A percentile compares a stretch with the other conserved stretches of the same genome.
Conservation (phyloP, 2,329 filamentous ascomycete genomes). For the Ophiostoma angusticollis region DNA sequence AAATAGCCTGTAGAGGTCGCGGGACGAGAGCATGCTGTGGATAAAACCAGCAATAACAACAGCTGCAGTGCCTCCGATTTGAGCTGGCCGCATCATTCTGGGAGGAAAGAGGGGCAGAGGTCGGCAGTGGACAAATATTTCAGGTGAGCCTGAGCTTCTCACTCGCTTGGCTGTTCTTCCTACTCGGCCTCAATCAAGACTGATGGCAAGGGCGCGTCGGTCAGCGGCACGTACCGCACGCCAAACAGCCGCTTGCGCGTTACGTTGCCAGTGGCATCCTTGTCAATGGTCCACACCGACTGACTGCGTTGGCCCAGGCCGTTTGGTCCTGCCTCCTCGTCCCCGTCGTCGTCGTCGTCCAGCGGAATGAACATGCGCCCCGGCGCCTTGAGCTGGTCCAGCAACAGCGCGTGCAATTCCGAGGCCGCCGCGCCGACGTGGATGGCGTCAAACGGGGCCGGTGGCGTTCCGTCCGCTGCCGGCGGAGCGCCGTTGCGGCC, state of each 20-base stretch:
- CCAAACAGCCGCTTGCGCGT: slow-evolving; percentile 51
- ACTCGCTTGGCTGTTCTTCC: neutral
- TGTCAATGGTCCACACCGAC: slow-evolving; percentile 63
- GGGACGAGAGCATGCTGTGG: too few relatives aligned
- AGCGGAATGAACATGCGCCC: slow-evolving; percentile 75
- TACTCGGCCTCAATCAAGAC: neutral
- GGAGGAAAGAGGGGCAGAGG: too few relatives aligned
- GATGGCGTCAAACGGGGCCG: slow-evolving; percentile 77
- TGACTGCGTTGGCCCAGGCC: too few relatives aligned
- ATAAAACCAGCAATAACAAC: too few relatives aligned
- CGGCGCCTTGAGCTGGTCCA: slow-evolving; percentile 66
- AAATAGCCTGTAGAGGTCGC: too few relatives aligned
- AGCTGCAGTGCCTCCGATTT: too few relatives aligned
- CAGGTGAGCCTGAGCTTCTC: neutral
- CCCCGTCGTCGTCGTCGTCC: slow-evolving; percentile 28
- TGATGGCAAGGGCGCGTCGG: slow-evolving; percentile 14
- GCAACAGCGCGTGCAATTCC: slow-evolving; percentile 55
- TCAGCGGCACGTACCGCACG: slow-evolving; percentile 52
- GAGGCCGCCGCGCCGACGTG: slow-evolving; percentile 83
- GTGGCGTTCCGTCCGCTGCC: slow-evolving; percentile 20
- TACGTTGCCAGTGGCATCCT: slow-evolving; percentile 51
- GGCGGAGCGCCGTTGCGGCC: slow-evolving; percentile 47
- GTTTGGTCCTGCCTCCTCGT: too few relatives aligned
- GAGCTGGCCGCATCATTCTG: too few relatives aligned
- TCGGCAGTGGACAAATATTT: too few relatives aligned